phyloP scores from a whole-genome alignment of 2,329 filamentous ascomycete species.

The Didymella pomorum region DNA sequence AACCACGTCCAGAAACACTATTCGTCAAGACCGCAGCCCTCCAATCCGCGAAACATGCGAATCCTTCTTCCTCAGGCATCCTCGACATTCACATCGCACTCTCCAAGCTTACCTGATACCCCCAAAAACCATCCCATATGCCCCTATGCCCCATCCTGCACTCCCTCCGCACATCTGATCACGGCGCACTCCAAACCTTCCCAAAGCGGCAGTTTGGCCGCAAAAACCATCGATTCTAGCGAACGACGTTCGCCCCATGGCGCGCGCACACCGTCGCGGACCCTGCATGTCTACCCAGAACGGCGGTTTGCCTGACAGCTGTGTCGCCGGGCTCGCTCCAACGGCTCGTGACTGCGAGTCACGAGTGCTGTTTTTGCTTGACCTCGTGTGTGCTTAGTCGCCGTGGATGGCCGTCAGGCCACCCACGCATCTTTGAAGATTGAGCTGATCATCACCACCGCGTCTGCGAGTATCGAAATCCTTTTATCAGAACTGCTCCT shows the following conservation, averaged over 20 bases:
- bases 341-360: not conserved
- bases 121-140: slow-evolving; percentile 6
- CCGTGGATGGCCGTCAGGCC: not conserved
- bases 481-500: not conserved
- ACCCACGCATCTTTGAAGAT: too few species aligned
- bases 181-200: slow-evolving; percentile 8
- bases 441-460: not conserved
- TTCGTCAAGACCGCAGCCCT: not conserved
- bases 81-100: not conserved
- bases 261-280: slow-evolving; percentile 12
- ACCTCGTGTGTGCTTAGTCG: too few species aligned
- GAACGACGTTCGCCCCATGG: slow-evolving; percentile 21
- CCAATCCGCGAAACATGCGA: not conserved
- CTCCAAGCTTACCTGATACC: not conserved
- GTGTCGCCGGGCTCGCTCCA: not conserved
- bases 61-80: not conserved
- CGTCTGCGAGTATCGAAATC: not conserved
- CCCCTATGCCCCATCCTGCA: slow-evolving; percentile 2
- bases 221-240: slow-evolving; percentile 18
- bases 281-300: slow-evolving; percentile 6
- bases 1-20: not conserved
- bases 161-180: not conserved
- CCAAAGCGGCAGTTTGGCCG: slow-evolving; percentile 3
- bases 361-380: not conserved
- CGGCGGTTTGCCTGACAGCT: slow-evolving; percentile 6